Evolutionary conservation across 2,329 filamentous ascomycete genomes (phyloP).

Genomic region (Eutypa lata): DNA sequence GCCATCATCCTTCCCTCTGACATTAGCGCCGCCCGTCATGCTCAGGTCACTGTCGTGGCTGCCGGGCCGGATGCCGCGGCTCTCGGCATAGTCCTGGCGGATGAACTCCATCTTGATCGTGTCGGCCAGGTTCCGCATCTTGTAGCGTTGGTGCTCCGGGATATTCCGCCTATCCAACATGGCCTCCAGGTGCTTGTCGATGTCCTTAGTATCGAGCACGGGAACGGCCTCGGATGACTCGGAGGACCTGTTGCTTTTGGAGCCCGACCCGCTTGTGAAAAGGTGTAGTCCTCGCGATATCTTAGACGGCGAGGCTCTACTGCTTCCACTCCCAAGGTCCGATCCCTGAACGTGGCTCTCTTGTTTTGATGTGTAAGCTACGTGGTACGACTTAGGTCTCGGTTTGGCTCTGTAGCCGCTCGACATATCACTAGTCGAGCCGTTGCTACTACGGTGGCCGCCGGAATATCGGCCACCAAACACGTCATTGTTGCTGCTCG

Average conservation of each 20-base stretch:
- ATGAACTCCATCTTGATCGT: constrained; percentile 96
- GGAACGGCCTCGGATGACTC: constrained; percentile 48
- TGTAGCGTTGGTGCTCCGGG: constrained; percentile 87
- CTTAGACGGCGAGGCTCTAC: constrained; percentile 26
- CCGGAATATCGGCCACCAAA: neutral
- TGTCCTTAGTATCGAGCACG: constrained; percentile 50
- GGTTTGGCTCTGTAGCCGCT: constrained; percentile 32
- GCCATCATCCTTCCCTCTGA: too few relatives aligned
- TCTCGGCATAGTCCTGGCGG: constrained; percentile 78
- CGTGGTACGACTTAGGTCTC: constrained; percentile 51
- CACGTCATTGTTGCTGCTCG: constrained; percentile 7
- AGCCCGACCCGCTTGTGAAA: constrained; percentile 36
- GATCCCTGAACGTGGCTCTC: constrained; percentile 14
- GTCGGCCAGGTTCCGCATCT: constrained; percentile 85
- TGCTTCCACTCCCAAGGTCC: constrained; percentile 20
- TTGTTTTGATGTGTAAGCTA: constrained; percentile 23
- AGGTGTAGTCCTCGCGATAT: constrained; percentile 41
- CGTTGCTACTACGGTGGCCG: constrained; percentile 2
- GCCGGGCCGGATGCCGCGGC: constrained; percentile 46
- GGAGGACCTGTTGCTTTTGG: constrained; percentile 35
- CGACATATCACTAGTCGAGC: constrained; percentile 14
- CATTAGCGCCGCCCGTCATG: constrained; percentile 23
- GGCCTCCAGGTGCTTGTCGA: constrained; percentile 57
- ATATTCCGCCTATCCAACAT: constrained; percentile 85
- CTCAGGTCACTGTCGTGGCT: constrained; percentile 42